Evolutionary conservation across 2,329 filamentous ascomycete species (phyloP).

Genomic region (Paracamarosporium sp.): DNA sequence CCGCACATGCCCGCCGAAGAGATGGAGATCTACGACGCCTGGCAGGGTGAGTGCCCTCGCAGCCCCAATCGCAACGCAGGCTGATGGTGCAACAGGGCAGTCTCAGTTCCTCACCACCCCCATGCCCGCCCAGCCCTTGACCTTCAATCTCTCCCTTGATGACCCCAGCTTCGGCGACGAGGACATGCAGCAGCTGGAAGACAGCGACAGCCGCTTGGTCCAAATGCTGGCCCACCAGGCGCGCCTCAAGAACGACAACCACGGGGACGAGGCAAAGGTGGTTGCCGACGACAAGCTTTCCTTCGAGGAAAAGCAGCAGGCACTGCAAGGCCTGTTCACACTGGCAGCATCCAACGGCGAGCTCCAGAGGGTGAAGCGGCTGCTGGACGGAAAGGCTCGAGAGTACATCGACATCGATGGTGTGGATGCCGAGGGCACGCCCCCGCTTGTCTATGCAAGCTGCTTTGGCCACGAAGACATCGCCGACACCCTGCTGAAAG

Average conservation of each 20-base stretch:
- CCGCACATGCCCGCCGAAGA: constrained; percentile 73
- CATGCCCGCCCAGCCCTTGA: constrained; percentile 80
- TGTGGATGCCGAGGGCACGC: constrained; percentile 91
- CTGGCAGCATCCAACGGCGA: constrained; percentile 98
- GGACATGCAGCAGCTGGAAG: constrained; percentile 63
- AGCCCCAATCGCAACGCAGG: constrained; percentile 15
- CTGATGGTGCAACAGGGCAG: constrained; percentile 68
- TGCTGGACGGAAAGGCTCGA: constrained; percentile 77
- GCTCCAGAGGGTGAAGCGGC: constrained; percentile 76
- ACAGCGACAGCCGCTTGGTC: constrained; percentile 88
- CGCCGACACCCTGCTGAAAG: constrained; percentile 81
- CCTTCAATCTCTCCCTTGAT: constrained; percentile 85
- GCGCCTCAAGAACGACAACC: constrained; percentile 75
- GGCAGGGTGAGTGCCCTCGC: constrained; percentile 75
- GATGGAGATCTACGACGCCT: constrained; percentile 98
- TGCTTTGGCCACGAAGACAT: constrained; percentile 96
- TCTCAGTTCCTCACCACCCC: constrained; percentile 93
- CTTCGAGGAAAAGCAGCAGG: constrained; percentile 77
- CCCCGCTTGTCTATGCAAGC: constrained; percentile 96
- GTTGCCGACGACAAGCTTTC: constrained; percentile 76
- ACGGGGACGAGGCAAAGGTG: constrained; percentile 78
- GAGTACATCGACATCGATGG: constrained; percentile 83
- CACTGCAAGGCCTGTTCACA: constrained; percentile 85
- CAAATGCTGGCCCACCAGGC: constrained; percentile 96
- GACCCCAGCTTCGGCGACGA: constrained; percentile 77